Percentiles rank a stretch among this genome's conserved stretches.
phyloP scores from a whole-genome alignment of 108 stramenopile genomes.

The Conticribra guillardii region DNA sequence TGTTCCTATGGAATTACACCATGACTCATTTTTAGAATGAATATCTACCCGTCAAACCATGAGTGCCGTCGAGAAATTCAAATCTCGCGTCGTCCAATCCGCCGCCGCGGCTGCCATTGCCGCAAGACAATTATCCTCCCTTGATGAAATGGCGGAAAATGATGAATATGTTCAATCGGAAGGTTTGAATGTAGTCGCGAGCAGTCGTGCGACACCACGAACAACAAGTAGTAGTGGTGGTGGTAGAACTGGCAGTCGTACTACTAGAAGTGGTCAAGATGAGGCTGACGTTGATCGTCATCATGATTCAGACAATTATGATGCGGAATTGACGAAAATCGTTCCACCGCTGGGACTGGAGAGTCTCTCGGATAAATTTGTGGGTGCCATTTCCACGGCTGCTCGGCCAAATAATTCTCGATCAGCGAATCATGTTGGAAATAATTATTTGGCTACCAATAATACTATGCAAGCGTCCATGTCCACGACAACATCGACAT shows the following conservation, averaged over 20 bases:
- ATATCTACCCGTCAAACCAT: background rate
- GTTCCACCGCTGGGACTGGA: too few species aligned
- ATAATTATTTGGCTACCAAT: too few species aligned
- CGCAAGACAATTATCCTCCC: conserved; percentile 41
- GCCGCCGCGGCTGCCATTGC: conserved; percentile 37
- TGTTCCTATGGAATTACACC: too few species aligned
- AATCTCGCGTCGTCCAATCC: conserved; percentile 33
- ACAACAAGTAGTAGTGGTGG: conserved; percentile 19
- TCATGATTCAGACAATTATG: too few species aligned
- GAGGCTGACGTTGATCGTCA: too few species aligned
- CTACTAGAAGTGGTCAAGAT: too few species aligned
- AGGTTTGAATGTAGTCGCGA: conserved; percentile 27
- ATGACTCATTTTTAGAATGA: too few species aligned
- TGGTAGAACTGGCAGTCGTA: background rate
- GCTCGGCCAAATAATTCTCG: conserved; percentile 5
- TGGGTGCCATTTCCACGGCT: conserved; percentile 32
- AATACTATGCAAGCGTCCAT: too few species aligned
- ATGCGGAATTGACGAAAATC: too few species aligned
- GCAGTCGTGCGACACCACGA: too few species aligned
- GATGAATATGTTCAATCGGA: conserved; percentile 48
- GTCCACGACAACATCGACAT: too few species aligned
- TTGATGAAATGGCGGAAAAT: conserved; percentile 51
- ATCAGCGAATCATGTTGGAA: background rate
- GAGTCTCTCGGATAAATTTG: conserved; percentile 31
- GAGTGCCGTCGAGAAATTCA: conserved; percentile 24